phyloP scores from a whole-genome alignment of 768 basidiomycete genomes.

The Pluteus cervinus region DNA sequence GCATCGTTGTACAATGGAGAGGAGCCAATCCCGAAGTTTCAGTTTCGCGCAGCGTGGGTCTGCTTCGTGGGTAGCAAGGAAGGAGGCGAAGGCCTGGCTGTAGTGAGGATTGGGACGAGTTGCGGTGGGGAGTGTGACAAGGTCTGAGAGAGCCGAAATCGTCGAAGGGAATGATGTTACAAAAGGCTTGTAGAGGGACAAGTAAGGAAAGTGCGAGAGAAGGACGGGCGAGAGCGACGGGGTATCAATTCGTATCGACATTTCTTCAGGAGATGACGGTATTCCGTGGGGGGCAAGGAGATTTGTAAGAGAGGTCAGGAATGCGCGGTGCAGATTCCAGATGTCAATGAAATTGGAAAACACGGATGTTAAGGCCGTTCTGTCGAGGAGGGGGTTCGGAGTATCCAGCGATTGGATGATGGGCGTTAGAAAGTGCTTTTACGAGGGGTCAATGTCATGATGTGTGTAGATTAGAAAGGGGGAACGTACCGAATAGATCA shows the following conservation, averaged over 20 bases:
- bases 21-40: conserved; percentile 77
- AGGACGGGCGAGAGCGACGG: conserved; percentile 45
- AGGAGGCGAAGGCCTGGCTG: conserved; percentile 52
- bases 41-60: conserved; percentile 70
- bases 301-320: conserved; percentile 54
- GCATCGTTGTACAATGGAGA: conserved; percentile 84
- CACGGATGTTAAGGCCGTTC: conserved; percentile 61
- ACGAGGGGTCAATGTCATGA: not conserved
- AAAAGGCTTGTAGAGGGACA: conserved; percentile 83
- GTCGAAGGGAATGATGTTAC: conserved; percentile 71
- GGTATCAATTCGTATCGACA: no score
- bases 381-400: conserved; percentile 59
- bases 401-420: conserved; percentile 73
- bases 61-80: conserved; percentile 58
- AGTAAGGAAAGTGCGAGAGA: conserved; percentile 79
- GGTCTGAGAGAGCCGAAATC: conserved; percentile 48
- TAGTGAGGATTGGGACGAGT: conserved; percentile 33
- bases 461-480: not conserved
- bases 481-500: conserved; percentile 68
- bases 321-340: conserved; percentile 80
- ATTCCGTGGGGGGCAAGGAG: conserved; percentile 25
- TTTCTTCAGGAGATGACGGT: conserved; percentile 19
- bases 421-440: conserved; percentile 78
- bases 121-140: conserved; percentile 40
- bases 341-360: conserved; percentile 92